A percentile compares a stretch with the other conserved stretches of the same genome.
phyloP scores from a whole-genome alignment of 1,284 basidiomycete genomes.

The Microbotryum lychnidis-dioicae region DNA sequence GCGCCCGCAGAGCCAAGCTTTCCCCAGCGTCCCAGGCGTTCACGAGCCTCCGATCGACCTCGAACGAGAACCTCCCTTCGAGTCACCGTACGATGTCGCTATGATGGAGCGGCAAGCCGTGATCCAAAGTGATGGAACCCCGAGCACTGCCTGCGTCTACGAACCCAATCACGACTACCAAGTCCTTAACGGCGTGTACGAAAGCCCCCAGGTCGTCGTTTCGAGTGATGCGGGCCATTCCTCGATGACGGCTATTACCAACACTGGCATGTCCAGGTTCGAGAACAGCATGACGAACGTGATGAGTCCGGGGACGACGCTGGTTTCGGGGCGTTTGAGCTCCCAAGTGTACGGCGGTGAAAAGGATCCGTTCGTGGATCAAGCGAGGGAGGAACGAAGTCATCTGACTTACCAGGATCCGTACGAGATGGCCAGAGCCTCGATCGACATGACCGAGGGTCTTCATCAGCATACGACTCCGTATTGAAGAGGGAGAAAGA shows the following conservation, averaged over 20 bases:
- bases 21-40: conserved; percentile 9
- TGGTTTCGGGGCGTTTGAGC: too few relatives aligned
- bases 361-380: conserved; percentile 25
- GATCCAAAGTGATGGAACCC: not conserved
- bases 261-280: not conserved
- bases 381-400: not conserved
- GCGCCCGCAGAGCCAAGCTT: not conserved
- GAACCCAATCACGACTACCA: not conserved
- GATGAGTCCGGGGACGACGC: not conserved
- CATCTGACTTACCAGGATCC: conserved; percentile 10
- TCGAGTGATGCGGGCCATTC: conserved; percentile 2
- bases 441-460: not conserved
- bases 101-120: not conserved
- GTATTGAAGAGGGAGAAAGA: too few relatives aligned
- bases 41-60: conserved; percentile 8
- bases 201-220: conserved; percentile 6
- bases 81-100: conserved; percentile 1
- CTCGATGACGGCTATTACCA: conserved; percentile 6
- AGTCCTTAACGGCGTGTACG: not conserved
- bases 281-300: not conserved
- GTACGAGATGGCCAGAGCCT: conserved; percentile 16
- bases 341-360: too few relatives aligned
- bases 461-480: not conserved
- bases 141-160: too few relatives aligned
- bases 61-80: conserved; percentile 10